Conservation (phyloP, 345 rosid genomes). For the Salix arbutifolia region DNA sequence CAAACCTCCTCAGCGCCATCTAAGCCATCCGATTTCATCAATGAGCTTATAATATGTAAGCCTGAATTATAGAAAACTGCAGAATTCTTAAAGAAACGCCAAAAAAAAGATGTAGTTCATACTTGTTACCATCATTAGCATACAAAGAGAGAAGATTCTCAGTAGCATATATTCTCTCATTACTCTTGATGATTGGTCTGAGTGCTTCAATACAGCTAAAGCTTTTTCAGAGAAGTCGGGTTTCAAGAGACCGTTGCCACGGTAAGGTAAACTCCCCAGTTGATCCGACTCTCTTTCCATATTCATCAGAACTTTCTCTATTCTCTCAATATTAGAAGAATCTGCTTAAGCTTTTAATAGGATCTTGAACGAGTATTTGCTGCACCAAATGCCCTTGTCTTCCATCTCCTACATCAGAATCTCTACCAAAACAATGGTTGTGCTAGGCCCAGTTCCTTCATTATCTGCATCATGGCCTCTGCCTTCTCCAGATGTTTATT, state of each 20-base stretch:
- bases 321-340: background rate
- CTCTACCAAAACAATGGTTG: background rate
- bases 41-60: background rate
- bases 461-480: background rate
- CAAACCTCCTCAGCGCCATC: background rate
- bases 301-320: background rate
- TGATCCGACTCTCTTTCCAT: background rate
- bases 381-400: background rate
- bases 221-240: background rate
- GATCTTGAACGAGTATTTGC: background rate
- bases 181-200: background rate
- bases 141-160: background rate
- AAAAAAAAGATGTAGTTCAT: background rate
- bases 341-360: background rate
- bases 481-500: constrained; percentile 9
- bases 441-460: background rate
- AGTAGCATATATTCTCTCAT: background rate
- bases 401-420: constrained; percentile 1
- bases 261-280: too few species aligned
- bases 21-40: background rate
- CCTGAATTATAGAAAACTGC: background rate
- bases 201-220: background rate
- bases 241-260: background rate
- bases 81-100: background rate
- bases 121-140: too few species aligned